Conservation (phyloP, 2,329 filamentous ascomycete species). For the Ceratocystis variospora region DNA sequence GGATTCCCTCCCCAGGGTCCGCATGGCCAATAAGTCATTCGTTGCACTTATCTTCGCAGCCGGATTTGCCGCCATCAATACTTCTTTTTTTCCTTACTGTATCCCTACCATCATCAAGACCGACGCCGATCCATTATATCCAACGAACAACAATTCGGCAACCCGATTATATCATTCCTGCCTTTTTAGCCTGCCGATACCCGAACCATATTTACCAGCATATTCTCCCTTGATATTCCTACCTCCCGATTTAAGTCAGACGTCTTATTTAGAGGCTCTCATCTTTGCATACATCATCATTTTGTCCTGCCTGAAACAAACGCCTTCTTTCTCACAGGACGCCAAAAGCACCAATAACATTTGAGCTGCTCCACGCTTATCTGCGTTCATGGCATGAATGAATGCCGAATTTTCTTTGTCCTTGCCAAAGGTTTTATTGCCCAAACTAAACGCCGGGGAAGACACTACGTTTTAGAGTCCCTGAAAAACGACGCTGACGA, state of each 20-base stretch:
- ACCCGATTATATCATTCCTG: background rate
- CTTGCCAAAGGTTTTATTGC: background rate
- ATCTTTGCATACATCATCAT: background rate
- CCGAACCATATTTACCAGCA: background rate
- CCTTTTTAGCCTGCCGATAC: background rate
- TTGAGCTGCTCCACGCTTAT: background rate
- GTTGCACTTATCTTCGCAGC: background rate
- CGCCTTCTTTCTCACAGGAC: background rate
- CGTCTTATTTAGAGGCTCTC: background rate
- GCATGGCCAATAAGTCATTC: background rate
- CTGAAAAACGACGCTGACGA: slow-evolving; percentile 7
- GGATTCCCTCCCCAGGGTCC: background rate
- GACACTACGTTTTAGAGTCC: background rate
- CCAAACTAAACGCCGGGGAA: background rate
- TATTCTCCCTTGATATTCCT: background rate
- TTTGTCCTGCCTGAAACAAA: background rate
- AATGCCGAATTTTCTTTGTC: background rate
- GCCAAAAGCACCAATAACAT: background rate
- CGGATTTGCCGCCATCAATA: background rate
- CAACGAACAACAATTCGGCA: background rate
- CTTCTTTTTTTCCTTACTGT: background rate
- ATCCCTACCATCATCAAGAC: background rate
- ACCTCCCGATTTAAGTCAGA: background rate
- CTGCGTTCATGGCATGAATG: background rate
- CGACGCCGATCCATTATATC: background rate